Percentiles rank a stretch among this genome's conserved stretches.
Evolutionary conservation across 331 rosid species (phyloP).

Genomic region (Stylosanthes scabra): DNA sequence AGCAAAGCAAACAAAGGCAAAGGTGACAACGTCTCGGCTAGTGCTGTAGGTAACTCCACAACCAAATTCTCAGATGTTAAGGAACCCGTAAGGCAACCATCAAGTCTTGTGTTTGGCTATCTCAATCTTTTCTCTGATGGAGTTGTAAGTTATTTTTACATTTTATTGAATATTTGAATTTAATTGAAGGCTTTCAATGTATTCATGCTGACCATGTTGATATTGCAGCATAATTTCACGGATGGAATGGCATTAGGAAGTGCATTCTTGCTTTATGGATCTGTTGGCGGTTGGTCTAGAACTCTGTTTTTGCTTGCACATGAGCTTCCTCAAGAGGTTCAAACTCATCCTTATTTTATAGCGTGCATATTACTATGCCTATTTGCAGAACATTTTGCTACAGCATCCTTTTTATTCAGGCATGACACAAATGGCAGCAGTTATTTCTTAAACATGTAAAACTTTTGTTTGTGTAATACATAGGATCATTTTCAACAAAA

Average conservation of each 20-base stretch:
- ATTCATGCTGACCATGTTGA: conserved; percentile 40
- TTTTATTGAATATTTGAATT: conserved; percentile 18
- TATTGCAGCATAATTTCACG: conserved; percentile 98
- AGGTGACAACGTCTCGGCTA: conserved; percentile 47
- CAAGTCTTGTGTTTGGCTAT: conserved; percentile 92
- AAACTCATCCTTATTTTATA: conserved; percentile 34
- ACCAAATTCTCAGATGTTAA: conserved; percentile 42
- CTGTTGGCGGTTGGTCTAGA: conserved; percentile 99
- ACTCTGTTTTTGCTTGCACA: conserved; percentile 95
- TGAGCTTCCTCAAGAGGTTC: conserved; percentile 99
- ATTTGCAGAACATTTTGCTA: conserved; percentile 10
- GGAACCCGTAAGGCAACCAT: conserved; percentile 52
- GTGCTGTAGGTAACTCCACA: conserved; percentile 47
- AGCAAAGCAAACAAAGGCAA: conserved; percentile 41
- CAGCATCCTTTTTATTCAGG: conserved; percentile 6
- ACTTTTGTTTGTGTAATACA: conserved; percentile 20
- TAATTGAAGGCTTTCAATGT: conserved; percentile 22
- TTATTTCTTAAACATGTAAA: conserved; percentile 23
- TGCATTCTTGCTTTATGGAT: conserved; percentile 92
- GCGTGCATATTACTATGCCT: conserved; percentile 19
- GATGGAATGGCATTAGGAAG: conserved; percentile 99
- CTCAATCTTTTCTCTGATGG: conserved; percentile 99
- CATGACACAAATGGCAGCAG: conserved; percentile 8
- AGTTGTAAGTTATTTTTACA: conserved; percentile 69
- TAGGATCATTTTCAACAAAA: not conserved